Evolutionary conservation across 73 alveolate species (phyloP).

Genomic region (Paramecium caudatum): DNA sequence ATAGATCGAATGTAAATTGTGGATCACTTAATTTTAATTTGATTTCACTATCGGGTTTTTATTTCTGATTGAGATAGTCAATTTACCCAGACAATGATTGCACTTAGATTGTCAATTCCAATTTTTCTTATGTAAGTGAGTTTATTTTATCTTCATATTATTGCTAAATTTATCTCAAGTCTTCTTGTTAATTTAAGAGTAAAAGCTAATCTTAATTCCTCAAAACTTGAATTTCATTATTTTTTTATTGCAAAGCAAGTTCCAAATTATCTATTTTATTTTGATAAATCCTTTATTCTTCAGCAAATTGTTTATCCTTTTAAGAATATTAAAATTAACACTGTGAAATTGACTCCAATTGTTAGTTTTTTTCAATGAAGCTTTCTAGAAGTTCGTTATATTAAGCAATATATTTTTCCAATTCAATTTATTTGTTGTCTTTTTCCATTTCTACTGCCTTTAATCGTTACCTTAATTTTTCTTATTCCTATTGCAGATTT

Average conservation of each 20-base stretch:
- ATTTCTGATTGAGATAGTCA: slow-evolving; percentile 33
- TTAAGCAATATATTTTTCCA: slow-evolving; percentile 1
- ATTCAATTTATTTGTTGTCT: slow-evolving; percentile 54
- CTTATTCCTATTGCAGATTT: not conserved
- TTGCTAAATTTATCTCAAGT: not conserved
- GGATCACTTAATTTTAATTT: slow-evolving; percentile 24
- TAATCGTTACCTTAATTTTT: not conserved
- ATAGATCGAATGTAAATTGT: slow-evolving; percentile 23
- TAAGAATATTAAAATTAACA: not conserved
- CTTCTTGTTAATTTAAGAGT: not conserved
- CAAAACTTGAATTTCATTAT: not conserved
- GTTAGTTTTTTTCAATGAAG: not conserved
- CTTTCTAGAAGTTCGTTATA: slow-evolving; percentile 47
- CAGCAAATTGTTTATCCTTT: slow-evolving; percentile 1
- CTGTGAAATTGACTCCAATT: not conserved
- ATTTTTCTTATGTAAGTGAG: not conserved
- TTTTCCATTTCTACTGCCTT: slow-evolving; percentile 11
- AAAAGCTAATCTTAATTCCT: not conserved
- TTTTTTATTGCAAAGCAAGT: slow-evolving; percentile 5
- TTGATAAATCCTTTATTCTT: not conserved
- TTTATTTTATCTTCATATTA: slow-evolving; percentile 28
- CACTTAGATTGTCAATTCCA: not conserved
- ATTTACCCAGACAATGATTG: slow-evolving; percentile 27
- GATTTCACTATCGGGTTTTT: not conserved
- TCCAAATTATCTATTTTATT: slow-evolving; percentile 54